A percentile compares a stretch with the other conserved stretches of the same genome.
Evolutionary conservation across 75 land plant species (phyloP).

Genomic region (Pseudotsuga menziesii): DNA sequence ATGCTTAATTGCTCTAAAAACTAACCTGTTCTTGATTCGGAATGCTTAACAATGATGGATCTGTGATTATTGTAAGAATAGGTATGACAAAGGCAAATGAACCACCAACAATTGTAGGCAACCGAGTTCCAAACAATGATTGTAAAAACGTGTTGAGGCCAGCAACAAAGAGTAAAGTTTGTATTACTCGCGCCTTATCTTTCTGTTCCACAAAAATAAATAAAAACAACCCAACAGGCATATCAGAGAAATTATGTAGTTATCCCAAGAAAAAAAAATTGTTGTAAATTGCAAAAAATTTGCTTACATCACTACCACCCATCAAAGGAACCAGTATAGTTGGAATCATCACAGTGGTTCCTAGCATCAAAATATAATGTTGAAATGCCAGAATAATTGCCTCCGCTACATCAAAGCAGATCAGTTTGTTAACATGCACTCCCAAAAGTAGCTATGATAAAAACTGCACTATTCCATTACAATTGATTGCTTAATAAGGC

Average conservation of each 20-base stretch:
- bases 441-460: not conserved
- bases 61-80: conserved; percentile 39
- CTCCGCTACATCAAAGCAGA: conserved; percentile 37
- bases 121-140: conserved; percentile 42
- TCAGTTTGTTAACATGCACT: not conserved
- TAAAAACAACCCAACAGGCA: too few relatives aligned
- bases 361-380: conserved; percentile 86
- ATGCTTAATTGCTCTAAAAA: not conserved
- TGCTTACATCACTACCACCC: conserved; percentile 81
- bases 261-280: too few relatives aligned
- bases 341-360: conserved; percentile 84
- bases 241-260: too few relatives aligned
- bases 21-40: conserved; percentile 45
- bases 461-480: not conserved
- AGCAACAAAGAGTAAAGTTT: conserved; percentile 39
- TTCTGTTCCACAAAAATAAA: conserved; percentile 22
- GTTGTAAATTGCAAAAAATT: not conserved
- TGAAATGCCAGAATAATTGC: conserved; percentile 74
- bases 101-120: conserved; percentile 41
- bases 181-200: conserved; percentile 54
- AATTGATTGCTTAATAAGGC: not conserved
- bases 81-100: conserved; percentile 49
- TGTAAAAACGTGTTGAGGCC: conserved; percentile 46
- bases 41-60: conserved; percentile 23
- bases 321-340: conserved; percentile 71